Conservation (phyloP, 140 eudicot genomes). For the Ambrosia hybrid region DNA sequence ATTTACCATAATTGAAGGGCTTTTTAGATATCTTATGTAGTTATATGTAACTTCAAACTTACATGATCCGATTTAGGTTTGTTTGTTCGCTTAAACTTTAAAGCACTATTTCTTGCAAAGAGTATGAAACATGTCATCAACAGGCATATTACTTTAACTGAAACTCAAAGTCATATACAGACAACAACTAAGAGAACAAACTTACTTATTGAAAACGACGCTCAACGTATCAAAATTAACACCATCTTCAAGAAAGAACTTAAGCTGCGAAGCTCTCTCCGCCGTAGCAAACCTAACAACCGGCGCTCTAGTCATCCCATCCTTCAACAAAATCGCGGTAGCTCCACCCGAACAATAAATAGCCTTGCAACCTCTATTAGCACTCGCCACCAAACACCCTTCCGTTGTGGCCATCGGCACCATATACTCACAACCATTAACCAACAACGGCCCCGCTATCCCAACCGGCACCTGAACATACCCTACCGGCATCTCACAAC, state of each 20-base stretch:
- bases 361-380: constrained; percentile 62
- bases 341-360: constrained; percentile 52
- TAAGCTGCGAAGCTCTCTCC: constrained; percentile 65
- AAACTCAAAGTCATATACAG: background rate
- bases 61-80: background rate
- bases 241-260: constrained; percentile 62
- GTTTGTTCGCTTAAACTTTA: constrained; percentile 4
- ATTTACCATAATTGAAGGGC: background rate
- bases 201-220: constrained; percentile 64
- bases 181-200: background rate
- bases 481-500: constrained; percentile 81
- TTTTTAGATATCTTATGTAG: constrained; percentile 11
- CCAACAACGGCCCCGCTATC: constrained; percentile 62
- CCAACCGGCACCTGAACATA: constrained; percentile 72
- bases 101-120: background rate
- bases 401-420: constrained; percentile 70
- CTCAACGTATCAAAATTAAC: constrained; percentile 57
- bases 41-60: background rate
- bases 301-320: constrained; percentile 84
- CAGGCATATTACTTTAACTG: background rate
- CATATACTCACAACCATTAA: constrained; percentile 50
- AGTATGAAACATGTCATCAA: background rate
- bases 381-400: constrained; percentile 64
- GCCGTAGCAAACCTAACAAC: constrained; percentile 73
- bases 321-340: constrained; percentile 50